These are phyloP conservation scores for Babjeviella inositovora DNA, from an alignment of 805 yeast species.

Conservation along the genomic window DNA sequence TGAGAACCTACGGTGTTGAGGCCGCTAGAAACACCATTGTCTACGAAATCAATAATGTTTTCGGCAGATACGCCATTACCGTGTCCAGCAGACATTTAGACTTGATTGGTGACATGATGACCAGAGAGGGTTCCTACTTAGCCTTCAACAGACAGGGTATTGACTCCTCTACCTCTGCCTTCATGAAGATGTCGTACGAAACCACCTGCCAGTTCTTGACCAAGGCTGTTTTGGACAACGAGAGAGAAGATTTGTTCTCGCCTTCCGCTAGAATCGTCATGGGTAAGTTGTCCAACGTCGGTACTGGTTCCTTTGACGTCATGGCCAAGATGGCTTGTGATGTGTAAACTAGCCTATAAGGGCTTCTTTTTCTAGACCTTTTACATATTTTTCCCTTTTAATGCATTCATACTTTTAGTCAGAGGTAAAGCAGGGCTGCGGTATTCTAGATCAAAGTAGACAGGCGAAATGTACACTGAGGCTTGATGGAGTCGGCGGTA, in stretches of 20 bases:
- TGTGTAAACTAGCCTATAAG: too few relatives aligned
- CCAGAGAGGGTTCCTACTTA: constrained; percentile 92
- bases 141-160: constrained; percentile 98
- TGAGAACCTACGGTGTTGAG: constrained; percentile 91
- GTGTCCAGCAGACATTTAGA: constrained; percentile 92
- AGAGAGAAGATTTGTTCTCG: constrained; percentile 71
- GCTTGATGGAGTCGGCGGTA: too few relatives aligned
- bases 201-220: constrained; percentile 96
- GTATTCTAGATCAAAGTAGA: too few relatives aligned
- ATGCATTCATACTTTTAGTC: too few relatives aligned
- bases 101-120: constrained; percentile 97
- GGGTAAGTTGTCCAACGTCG: constrained; percentile 82
- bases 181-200: constrained; percentile 98
- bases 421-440: too few relatives aligned
- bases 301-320: constrained; percentile 93
- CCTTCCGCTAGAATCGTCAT: constrained; percentile 90
- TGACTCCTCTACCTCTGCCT: constrained; percentile 86
- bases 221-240: constrained; percentile 88
- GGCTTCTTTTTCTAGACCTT: too few relatives aligned
- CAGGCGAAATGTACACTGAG: too few relatives aligned
- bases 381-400: too few relatives aligned
- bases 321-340: constrained; percentile 26
- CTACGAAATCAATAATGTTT: constrained; percentile 88
- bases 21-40: constrained; percentile 98
- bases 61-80: constrained; percentile 89